Conservation (phyloP, 768 basidiomycete genomes). For the Mycena rebaudengoi region DNA sequence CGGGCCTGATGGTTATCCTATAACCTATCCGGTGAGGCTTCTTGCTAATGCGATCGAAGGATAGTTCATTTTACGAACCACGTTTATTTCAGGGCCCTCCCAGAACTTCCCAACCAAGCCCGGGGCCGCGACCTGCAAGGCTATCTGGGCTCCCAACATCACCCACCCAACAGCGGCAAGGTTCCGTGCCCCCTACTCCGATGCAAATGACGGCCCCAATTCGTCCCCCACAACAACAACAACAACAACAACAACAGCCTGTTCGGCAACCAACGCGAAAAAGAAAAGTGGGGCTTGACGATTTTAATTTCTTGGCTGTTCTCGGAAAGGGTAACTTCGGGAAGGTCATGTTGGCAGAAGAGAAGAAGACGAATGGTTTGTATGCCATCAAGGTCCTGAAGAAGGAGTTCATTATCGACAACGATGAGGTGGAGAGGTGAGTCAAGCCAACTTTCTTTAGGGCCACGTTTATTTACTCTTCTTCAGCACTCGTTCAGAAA, state of each 20-base stretch:
- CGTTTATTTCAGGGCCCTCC: slow-evolving; percentile 30
- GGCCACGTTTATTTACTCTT: slow-evolving; percentile 23
- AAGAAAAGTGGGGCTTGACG: slow-evolving; percentile 94
- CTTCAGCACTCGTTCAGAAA: slow-evolving; percentile 94
- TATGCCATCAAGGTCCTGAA: slow-evolving; percentile 99
- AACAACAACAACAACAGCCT: slow-evolving; percentile 39
- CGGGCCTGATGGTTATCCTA: slow-evolving; percentile 39
- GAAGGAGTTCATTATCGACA: slow-evolving; percentile 99
- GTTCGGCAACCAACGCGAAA: slow-evolving; percentile 59
- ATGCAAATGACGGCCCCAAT: slow-evolving; percentile 38
- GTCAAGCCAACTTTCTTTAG: slow-evolving; percentile 23
- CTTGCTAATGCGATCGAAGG: slow-evolving; percentile 20
- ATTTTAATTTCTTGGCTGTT: slow-evolving; percentile 99
- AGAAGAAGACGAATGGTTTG: slow-evolving; percentile 88
- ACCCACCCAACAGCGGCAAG: slow-evolving; percentile 23
- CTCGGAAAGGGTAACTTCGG: slow-evolving; percentile 99
- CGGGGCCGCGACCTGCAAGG: slow-evolving; percentile 21
- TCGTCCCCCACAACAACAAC: slow-evolving; percentile 33
- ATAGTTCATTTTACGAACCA: slow-evolving; percentile 1
- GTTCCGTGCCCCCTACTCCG: slow-evolving; percentile 22
- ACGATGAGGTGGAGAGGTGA: slow-evolving; percentile 99
- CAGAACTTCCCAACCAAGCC: slow-evolving; percentile 24
- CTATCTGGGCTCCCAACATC: slow-evolving; percentile 31
- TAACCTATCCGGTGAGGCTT: slow-evolving; percentile 48
- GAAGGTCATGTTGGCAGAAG: slow-evolving; percentile 99